Conservation (phyloP, 805 yeast genomes). For the Vanderwaltozyma verrucispora region DNA sequence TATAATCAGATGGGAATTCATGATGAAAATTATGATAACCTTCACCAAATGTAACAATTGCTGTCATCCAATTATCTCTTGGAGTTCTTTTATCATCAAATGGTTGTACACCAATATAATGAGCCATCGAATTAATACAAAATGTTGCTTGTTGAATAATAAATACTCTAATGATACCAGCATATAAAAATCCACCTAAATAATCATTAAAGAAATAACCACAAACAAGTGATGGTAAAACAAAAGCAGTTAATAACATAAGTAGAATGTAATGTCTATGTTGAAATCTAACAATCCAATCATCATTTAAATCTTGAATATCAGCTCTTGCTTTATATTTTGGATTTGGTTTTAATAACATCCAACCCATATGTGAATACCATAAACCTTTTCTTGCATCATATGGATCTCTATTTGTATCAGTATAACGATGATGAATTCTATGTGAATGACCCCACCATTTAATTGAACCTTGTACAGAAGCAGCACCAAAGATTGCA, state of each 20-base stretch:
- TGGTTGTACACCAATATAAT: constrained; percentile 79
- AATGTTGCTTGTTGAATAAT: constrained; percentile 77
- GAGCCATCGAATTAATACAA: constrained; percentile 79
- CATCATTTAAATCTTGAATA: constrained; percentile 66
- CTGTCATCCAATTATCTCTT: constrained; percentile 72
- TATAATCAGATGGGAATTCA: constrained; percentile 81
- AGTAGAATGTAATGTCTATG: constrained; percentile 63
- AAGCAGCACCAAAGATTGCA: constrained; percentile 74
- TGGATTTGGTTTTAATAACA: constrained; percentile 72
- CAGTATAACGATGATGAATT: constrained; percentile 80
- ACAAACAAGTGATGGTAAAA: constrained; percentile 51
- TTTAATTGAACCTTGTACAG: constrained; percentile 76
- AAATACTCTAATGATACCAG: constrained; percentile 59
- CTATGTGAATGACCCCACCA: constrained; percentile 88
- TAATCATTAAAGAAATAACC: constrained; percentile 50
- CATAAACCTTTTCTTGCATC: constrained; percentile 79
- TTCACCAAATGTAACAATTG: constrained; percentile 78
- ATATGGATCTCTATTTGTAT: constrained; percentile 74
- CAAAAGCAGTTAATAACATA: constrained; percentile 51
- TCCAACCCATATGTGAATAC: constrained; percentile 83
- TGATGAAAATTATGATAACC: constrained; percentile 89
- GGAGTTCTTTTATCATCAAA: constrained; percentile 84
- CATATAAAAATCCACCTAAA: constrained; percentile 66
- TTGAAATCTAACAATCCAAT: constrained; percentile 72
- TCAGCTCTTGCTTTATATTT: constrained; percentile 74